Evolutionary conservation across 2,329 filamentous ascomycete genomes (phyloP), one percentile per base, ranked within the genome.

Genomic region (Achaetomium macrosporum): DNA sequence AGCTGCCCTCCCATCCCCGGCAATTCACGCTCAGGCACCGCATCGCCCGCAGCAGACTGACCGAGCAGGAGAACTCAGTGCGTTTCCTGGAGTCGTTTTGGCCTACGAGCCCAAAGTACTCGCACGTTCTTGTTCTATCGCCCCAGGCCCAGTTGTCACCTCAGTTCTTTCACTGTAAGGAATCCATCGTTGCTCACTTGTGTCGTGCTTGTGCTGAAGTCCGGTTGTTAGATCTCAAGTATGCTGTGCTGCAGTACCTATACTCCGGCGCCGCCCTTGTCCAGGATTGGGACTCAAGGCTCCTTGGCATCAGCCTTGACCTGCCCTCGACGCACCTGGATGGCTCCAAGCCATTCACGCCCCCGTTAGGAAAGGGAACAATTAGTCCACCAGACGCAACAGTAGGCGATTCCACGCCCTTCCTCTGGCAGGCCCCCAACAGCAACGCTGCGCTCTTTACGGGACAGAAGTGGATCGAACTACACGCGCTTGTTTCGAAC

Each of bases 31-130:
- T 97, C 16, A 83, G 87, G 25, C 89, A 88, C 57, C 85, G 89
- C 30, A 84, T 96, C 41, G 73, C 81, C 11, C 75, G 75, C 36
- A 73, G 78, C 44, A 74, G 73, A 43, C 64, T 85, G 57, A 82
- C 76, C 6, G 77, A 87, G 41, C 82, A 87, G 58, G 85, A 91
- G 60, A 84, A 85, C 51, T 84, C 89, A 0, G 74, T 85, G 15
- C 83, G 85, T 20, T 88, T 92, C 54, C 72, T 96, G 5, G 91
- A 97, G 71, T 87, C 88, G 0, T 96, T 95, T 67, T 97, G 90
- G 77, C 91, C 93, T 2, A 71, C 74, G 3, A 75, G 82, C 53
- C 75, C 82, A 5, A 66, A 68, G 2, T 70, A 81, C 48, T 84
- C 85, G 10, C 90, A 96, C 66, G 81, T 96, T 2, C 76, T 99